Conservation (phyloP, 805 yeast species). For the Myxozyma monticola region DNA sequence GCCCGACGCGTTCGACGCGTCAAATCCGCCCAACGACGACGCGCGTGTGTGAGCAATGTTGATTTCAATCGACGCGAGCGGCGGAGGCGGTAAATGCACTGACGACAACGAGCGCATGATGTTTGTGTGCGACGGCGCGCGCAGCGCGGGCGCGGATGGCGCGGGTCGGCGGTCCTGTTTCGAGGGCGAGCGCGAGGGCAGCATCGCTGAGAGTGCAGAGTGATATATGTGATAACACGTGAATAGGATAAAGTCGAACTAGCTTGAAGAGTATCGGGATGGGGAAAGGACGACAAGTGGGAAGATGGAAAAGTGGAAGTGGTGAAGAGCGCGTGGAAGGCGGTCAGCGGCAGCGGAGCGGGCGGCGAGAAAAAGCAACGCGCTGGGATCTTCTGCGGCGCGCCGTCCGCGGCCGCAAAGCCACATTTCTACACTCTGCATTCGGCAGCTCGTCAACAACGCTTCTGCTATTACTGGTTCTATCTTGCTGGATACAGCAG, state of each 20-base stretch:
- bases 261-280: too few species aligned
- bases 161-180: conserved; percentile 19
- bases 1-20: conserved; percentile 1
- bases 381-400: neutral
- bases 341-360: too few species aligned
- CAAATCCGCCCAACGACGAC: too few species aligned
- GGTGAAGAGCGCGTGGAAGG: too few species aligned
- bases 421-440: neutral
- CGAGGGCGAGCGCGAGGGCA: conserved; percentile 23
- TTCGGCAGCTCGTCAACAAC: too few species aligned
- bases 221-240: too few species aligned
- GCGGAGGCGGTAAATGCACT: conserved; percentile 31
- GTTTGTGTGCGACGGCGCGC: conserved; percentile 21
- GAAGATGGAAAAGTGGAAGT: too few species aligned
- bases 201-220: too few species aligned
- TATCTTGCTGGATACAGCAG: too few species aligned
- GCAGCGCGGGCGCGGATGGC: neutral
- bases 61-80: conserved; percentile 23
- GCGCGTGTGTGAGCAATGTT: conserved; percentile 9
- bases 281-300: too few species aligned
- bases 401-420: neutral
- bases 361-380: neutral
- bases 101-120: conserved; percentile 30
- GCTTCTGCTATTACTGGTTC: too few species aligned
- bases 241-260: too few species aligned